Conservation (phyloP, 441 rosid species). For the Erodium moschatum region DNA sequence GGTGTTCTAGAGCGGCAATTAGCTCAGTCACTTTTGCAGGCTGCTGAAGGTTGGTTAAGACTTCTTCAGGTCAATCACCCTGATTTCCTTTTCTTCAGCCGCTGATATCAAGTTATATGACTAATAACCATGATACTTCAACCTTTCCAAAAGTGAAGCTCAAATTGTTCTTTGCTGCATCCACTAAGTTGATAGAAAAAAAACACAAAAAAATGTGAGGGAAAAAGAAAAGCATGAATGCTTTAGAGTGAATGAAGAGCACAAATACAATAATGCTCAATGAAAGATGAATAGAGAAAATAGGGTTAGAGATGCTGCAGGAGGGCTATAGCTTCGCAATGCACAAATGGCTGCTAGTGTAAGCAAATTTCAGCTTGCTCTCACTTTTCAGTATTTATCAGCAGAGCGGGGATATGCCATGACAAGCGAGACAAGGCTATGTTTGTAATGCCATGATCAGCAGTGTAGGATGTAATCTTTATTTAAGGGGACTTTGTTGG, state of each 20-base stretch:
- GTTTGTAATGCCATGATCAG: not conserved
- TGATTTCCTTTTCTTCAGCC: slow-evolving; percentile 59
- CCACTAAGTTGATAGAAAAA: not conserved
- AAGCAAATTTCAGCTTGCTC: not conserved
- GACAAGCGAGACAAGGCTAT: not conserved
- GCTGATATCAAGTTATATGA: slow-evolving; percentile 21
- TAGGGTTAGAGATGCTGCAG: slow-evolving; percentile 12
- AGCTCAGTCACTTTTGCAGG: slow-evolving; percentile 40
- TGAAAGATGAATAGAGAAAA: not conserved
- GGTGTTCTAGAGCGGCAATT: slow-evolving; percentile 32
- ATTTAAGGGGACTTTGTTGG: not conserved
- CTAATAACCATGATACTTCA: slow-evolving; percentile 16
- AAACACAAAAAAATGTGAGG: too few relatives aligned
- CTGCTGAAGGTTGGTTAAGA: slow-evolving; percentile 48
- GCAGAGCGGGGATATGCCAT: too few relatives aligned
- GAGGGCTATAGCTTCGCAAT: slow-evolving; percentile 14
- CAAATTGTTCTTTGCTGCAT: not conserved
- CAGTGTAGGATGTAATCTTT: slow-evolving; percentile 3
- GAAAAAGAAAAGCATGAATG: not conserved
- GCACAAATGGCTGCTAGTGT: slow-evolving; percentile 3
- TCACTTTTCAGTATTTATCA: too few relatives aligned
- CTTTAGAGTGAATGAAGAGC: slow-evolving; percentile 16
- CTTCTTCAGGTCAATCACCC: slow-evolving; percentile 52
- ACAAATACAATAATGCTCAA: slow-evolving; percentile 18
- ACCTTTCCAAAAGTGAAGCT: not conserved